Percentiles rank a stretch among this genome's conserved stretches.
phyloP scores from a whole-genome alignment of 116 monocot species.

The Papilionanthe hybrid region DNA sequence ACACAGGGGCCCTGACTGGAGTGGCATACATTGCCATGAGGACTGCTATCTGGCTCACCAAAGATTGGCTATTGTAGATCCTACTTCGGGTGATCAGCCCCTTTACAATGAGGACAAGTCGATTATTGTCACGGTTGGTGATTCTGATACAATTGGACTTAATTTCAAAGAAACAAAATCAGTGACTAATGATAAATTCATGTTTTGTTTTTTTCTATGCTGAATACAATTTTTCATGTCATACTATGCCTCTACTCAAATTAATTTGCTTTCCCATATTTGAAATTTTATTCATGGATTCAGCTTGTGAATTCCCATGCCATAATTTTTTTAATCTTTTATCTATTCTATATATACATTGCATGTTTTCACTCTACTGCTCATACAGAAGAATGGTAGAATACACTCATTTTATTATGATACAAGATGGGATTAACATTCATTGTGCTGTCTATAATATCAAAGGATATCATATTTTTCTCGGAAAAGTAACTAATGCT shows the following conservation, averaged over 20 bases:
- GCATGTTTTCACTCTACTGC: no score
- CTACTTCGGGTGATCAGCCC: constrained; percentile 93
- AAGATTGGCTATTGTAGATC: constrained; percentile 83
- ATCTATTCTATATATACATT: no score
- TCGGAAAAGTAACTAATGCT: no score
- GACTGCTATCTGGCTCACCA: constrained; percentile 94
- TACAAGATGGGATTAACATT: no score
- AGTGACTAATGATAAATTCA: not conserved
- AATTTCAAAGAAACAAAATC: not conserved
- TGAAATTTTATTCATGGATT: not conserved
- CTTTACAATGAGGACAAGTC: constrained; percentile 91
- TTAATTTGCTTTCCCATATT: not conserved
- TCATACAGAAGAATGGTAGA: no score
- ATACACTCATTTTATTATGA: no score
- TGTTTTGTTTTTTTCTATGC: not conserved
- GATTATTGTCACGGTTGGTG: constrained; percentile 78
- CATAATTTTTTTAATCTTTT: no score
- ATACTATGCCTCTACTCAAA: not conserved
- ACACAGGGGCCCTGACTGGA: constrained; percentile 96
- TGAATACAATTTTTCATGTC: not conserved
- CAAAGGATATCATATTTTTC: no score
- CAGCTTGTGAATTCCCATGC: no score
- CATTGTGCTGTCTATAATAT: no score
- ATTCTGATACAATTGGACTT: not conserved
- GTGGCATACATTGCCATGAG: constrained; percentile 67